Conservation (phyloP, 441 rosid genomes). For the Adansonia gregorii region DNA sequence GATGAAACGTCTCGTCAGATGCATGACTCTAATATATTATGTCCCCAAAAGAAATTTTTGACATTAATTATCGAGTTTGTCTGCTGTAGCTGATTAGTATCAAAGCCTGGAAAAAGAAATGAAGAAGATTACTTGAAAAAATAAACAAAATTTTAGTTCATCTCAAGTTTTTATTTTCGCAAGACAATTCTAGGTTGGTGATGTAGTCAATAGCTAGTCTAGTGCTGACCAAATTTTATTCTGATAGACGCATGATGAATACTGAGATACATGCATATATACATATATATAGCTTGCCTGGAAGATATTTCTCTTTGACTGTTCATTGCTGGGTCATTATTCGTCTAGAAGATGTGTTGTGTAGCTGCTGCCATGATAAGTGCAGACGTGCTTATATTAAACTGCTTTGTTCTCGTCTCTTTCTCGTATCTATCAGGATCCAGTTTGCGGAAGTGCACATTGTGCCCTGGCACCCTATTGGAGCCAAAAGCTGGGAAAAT, state of each 20-base stretch:
- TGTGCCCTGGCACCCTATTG: conserved; percentile 69
- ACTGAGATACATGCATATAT: background rate
- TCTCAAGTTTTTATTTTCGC: background rate
- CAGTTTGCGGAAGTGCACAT: conserved; percentile 76
- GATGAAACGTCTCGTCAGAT: background rate
- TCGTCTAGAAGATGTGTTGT: background rate
- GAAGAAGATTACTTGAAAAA: background rate
- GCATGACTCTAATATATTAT: background rate
- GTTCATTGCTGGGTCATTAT: background rate
- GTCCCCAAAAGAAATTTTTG: background rate
- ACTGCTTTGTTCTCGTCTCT: background rate
- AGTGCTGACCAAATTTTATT: background rate
- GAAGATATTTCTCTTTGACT: background rate
- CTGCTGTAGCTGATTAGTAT: background rate
- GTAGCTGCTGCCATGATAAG: background rate
- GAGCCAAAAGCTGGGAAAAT: conserved; percentile 67
- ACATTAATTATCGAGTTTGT: background rate
- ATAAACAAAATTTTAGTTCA: background rate
- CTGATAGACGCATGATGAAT: background rate
- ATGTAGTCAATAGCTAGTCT: background rate
- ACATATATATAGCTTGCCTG: background rate
- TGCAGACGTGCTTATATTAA: background rate
- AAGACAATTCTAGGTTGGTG: background rate
- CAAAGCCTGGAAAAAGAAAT: background rate
- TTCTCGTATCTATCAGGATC: conserved; percentile 52